phyloP scores from a whole-genome alignment of 257 asterid species.

The Ilex aquifolium region DNA sequence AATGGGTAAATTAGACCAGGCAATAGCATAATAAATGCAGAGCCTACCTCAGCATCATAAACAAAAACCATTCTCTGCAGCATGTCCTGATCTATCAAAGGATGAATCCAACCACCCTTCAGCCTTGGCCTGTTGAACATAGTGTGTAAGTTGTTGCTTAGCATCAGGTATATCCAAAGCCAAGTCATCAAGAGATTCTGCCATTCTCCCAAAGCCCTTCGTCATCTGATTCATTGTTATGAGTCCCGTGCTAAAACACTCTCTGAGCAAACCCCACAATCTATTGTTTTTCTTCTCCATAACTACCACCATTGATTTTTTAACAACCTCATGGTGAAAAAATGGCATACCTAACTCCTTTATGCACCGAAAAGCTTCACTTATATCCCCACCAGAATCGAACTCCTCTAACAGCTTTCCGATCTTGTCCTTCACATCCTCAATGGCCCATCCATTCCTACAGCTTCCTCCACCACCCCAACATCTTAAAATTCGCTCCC shows the following conservation, averaged over 20 bases:
- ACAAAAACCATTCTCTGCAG: conserved; percentile 32
- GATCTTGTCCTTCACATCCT: conserved; percentile 80
- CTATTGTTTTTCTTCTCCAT: conserved; percentile 75
- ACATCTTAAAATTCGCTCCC: conserved; percentile 82
- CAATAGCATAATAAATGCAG: no score
- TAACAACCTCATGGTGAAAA: conserved; percentile 90
- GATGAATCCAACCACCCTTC: conserved; percentile 80
- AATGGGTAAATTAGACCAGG: no score
- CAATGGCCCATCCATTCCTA: conserved; percentile 62
- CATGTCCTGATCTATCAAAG: conserved; percentile 23
- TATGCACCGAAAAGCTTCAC: conserved; percentile 85
- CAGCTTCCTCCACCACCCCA: conserved; percentile 86
- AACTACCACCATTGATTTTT: conserved; percentile 53
- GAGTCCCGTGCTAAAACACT: conserved; percentile 70
- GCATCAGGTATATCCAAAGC: conserved; percentile 95
- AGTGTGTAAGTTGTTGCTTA: conserved; percentile 40
- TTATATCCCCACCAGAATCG: conserved; percentile 70
- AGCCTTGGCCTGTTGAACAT: conserved; percentile 39
- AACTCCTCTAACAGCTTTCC: conserved; percentile 65
- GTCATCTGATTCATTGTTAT: conserved; percentile 74
- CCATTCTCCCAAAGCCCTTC: conserved; percentile 68
- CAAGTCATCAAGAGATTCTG: conserved; percentile 71
- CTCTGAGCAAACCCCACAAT: conserved; percentile 54
- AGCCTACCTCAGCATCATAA: conserved; percentile 6
- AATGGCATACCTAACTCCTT: conserved; percentile 93